Conservation (phyloP, 1,284 basidiomycete genomes). For the Anthracocystis walkeri region DNA sequence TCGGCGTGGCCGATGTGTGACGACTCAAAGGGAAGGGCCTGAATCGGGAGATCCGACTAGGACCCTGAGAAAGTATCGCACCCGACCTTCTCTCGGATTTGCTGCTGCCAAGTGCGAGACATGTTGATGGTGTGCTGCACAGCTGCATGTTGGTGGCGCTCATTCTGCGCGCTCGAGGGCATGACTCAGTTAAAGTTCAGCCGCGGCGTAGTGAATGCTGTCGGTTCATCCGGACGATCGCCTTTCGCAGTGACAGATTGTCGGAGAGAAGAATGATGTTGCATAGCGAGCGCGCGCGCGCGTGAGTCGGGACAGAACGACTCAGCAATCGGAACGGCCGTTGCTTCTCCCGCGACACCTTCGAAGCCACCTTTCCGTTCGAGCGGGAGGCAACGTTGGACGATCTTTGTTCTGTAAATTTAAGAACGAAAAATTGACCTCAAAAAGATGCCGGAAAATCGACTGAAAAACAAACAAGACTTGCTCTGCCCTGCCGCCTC, state of each 20-base stretch:
- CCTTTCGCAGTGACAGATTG: not conserved
- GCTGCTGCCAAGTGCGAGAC: not conserved
- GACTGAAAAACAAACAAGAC: not conserved
- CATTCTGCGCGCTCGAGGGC: no score
- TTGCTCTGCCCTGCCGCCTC: not conserved
- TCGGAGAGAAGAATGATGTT: not conserved
- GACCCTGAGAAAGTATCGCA: slow-evolving; percentile 6
- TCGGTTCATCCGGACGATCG: slow-evolving; percentile 4
- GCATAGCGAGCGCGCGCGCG: not conserved
- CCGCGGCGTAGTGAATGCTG: slow-evolving; percentile 1
- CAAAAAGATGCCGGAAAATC: no score
- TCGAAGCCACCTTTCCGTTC: no score
- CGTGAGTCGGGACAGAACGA: no score
- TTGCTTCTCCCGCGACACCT: no score
- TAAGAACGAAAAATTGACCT: no score
- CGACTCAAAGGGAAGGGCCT: not conserved
- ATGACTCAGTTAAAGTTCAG: not conserved
- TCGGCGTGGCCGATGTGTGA: not conserved
- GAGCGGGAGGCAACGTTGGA: no score
- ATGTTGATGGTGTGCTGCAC: not conserved
- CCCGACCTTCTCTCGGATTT: not conserved
- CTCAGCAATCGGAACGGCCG: no score
- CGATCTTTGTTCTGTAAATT: no score
- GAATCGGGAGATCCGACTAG: slow-evolving; percentile 3
- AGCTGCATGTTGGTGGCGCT: not conserved